Conservation (phyloP, 1,284 basidiomycete species). For the Gastroboletus turbinatus region DNA sequence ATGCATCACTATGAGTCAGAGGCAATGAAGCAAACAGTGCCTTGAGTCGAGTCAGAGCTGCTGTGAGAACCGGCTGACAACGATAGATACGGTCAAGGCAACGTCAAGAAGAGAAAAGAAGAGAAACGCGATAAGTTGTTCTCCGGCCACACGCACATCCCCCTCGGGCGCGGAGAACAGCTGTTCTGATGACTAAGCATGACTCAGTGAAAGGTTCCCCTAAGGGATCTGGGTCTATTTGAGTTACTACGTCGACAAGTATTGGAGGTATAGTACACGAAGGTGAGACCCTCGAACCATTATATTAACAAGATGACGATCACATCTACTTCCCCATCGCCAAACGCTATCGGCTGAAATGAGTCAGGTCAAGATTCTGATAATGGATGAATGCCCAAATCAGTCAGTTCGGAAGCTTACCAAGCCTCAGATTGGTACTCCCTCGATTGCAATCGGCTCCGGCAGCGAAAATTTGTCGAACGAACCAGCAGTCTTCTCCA, state of each 20-base stretch:
- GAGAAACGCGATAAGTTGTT: background rate
- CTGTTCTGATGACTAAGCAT: constrained; percentile 25
- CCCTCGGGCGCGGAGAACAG: background rate
- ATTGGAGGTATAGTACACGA: background rate
- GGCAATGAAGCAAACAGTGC: background rate
- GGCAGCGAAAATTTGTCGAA: constrained; percentile 42
- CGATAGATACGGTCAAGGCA: background rate
- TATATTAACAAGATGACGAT: background rate
- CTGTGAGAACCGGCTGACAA: constrained; percentile 8
- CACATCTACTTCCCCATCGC: constrained; percentile 1
- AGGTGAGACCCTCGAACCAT: background rate
- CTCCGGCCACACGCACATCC: background rate
- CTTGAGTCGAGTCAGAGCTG: constrained; percentile 3
- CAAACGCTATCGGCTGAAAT: background rate
- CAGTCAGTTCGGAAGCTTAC: background rate
- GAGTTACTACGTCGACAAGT: background rate
- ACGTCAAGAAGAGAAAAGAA: background rate
- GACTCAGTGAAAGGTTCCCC: constrained; percentile 2
- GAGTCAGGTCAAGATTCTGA: constrained; percentile 1
- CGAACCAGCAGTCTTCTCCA: constrained; percentile 57
- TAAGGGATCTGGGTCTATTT: background rate
- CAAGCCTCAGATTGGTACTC: constrained; percentile 16
- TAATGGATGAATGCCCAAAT: background rate
- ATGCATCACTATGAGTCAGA: constrained; percentile 11
- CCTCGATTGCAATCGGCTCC: constrained; percentile 25